Evolutionary conservation across 2,329 filamentous ascomycete genomes (phyloP), one percentile per base, ranked within the genome.

Genomic region (Cordyceps militaris): DNA sequence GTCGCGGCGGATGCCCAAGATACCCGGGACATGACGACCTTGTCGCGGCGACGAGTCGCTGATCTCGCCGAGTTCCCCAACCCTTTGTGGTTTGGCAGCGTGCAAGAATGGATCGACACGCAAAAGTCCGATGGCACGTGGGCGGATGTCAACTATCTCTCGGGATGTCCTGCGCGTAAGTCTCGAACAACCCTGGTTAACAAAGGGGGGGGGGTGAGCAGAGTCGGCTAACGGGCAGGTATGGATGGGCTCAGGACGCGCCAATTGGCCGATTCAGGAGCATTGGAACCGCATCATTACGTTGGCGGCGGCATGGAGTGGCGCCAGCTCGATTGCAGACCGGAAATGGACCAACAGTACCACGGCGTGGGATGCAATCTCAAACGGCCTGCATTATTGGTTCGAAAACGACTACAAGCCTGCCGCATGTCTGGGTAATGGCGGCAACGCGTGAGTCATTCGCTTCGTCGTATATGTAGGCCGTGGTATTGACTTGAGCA

Each of bases 251-350:
- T 9, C 16, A 64, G 64, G 59, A 50, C 62, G 63, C 26, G 64
- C 64, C 50, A 65, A 65, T 38, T 65, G 64, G 64, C 63, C 63
- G 2, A 61, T 63, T 10, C 64, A 65, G 53, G 58, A 61, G 38
- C 64, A 65, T 48, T 64, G 63, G 63, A 64, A 65, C 49, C 58
- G 64, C 21, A 63, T 59, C 38, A 59, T 59, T 21, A 46, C 61
- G 43, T 62, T 63, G n/a, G 61, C 58, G 19, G 65, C 61, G 38
- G 65, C 62, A 14, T 68, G 61, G 64, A 63, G 55, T 21, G 66
- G 63, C 49, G 61, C 49, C 26, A 67, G 54, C 42, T n/a, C 6
- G 24, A 23, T 47, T n/a, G 52, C 52, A 16, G 36, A 46, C 7
- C 34, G 38, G 9, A 59, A 59, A 10, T 63, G 63, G 64, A 60